phyloP scores from a whole-genome alignment of 306 rosid species.

The Bauhinia variegata region DNA sequence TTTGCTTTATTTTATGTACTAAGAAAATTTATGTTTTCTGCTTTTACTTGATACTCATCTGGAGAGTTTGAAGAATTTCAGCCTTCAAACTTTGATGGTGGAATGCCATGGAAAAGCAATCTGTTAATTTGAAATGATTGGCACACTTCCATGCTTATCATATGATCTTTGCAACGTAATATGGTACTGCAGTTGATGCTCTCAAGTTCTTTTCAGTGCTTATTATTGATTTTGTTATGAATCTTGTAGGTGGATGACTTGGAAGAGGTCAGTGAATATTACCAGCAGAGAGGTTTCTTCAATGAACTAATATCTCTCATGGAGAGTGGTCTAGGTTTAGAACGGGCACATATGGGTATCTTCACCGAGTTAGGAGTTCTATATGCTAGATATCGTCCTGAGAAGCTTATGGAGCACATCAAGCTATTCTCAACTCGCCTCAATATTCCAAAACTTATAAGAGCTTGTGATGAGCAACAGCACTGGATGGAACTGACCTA shows the following conservation, averaged over 20 bases:
- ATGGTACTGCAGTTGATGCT: conserved; percentile 16
- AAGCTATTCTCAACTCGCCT: conserved; percentile 91
- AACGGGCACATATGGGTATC: conserved; percentile 99
- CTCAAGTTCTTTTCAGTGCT: conserved; percentile 24
- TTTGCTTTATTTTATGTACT: conserved; percentile 19
- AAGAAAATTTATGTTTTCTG: conserved; percentile 17
- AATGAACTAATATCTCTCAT: conserved; percentile 93
- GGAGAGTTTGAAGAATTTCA: conserved; percentile 17
- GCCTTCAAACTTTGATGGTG: conserved; percentile 22
- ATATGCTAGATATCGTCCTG: conserved; percentile 98
- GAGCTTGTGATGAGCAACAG: conserved; percentile 99
- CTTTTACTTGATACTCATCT: conserved; percentile 7
- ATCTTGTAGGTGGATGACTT: conserved; percentile 89
- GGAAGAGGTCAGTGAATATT: conserved; percentile 98
- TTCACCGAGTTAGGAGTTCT: conserved; percentile 97
- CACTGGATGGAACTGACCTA: conserved; percentile 98
- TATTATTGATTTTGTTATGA: conserved; percentile 24
- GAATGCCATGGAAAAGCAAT: conserved; percentile 22
- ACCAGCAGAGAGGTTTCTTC: conserved; percentile 98
- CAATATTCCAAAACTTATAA: conserved; percentile 94
- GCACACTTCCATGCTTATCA: too few species aligned
- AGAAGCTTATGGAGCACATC: conserved; percentile 99
- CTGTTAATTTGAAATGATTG: conserved; percentile 18
- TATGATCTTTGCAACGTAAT: too few species aligned
- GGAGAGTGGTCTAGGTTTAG: conserved; percentile 99